These are phyloP conservation scores for Vachellia collinsii DNA, from an alignment of 306 rosid species.

Conservation along the genomic window DNA sequence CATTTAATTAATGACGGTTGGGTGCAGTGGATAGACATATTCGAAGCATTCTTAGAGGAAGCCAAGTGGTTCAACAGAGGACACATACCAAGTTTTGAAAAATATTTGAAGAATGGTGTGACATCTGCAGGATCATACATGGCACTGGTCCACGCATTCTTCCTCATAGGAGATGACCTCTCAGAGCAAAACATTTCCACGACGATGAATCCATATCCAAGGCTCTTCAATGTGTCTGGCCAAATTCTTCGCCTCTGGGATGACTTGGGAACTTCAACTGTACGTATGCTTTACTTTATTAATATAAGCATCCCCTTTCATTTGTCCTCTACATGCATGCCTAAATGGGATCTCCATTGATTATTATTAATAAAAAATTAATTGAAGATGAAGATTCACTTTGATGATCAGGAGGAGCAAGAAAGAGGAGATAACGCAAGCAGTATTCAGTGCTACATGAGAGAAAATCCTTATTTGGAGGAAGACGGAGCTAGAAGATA, in stretches of 20 bases:
- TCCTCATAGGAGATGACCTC: slow-evolving; percentile 44
- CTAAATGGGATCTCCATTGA: too few species aligned
- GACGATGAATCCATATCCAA: slow-evolving; percentile 46
- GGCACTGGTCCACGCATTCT: slow-evolving; percentile 53
- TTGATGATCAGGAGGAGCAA: slow-evolving; percentile 32
- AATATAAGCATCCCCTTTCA: neutral
- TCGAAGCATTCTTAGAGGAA: slow-evolving; percentile 54
- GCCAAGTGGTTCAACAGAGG: slow-evolving; percentile 51
- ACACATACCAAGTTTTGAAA: slow-evolving; percentile 34
- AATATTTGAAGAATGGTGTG: slow-evolving; percentile 48
- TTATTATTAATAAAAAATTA: too few species aligned
- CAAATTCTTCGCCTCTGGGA: slow-evolving; percentile 58
- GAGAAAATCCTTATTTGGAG: slow-evolving; percentile 25
- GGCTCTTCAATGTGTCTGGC: slow-evolving; percentile 48
- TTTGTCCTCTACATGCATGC: too few species aligned
- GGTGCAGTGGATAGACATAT: slow-evolving; percentile 57
- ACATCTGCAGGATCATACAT: slow-evolving; percentile 53
- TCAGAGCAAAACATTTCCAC: slow-evolving; percentile 42
- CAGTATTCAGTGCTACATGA: slow-evolving; percentile 43
- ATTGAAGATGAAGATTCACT: neutral
- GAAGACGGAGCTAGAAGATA: slow-evolving; percentile 45
- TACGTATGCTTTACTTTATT: neutral
- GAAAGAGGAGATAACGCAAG: slow-evolving; percentile 50
- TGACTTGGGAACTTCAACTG: slow-evolving; percentile 56
- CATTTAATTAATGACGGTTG: neutral